Evolutionary conservation across 495 filamentous ascomycete genomes (phyloP).

Genomic region (Alectoria sarmentosa): DNA sequence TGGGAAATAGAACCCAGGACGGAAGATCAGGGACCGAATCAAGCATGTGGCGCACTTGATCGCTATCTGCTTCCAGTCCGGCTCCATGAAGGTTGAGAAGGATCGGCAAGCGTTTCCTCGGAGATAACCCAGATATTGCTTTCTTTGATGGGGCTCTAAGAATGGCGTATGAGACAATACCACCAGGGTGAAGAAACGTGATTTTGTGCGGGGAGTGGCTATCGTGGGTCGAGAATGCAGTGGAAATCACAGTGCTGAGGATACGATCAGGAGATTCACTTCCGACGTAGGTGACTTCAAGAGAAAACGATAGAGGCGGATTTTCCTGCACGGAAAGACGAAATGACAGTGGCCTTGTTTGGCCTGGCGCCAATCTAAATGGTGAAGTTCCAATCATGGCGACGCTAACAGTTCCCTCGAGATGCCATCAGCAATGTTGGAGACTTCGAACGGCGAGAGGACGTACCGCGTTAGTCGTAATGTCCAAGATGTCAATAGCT

Average conservation of each 20-base stretch:
- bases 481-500: constrained; percentile 33
- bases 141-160: constrained; percentile 47
- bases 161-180: constrained; percentile 55
- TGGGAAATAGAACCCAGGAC: constrained; percentile 52
- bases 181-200: constrained; percentile 49
- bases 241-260: background rate
- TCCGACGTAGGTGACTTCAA: constrained; percentile 13
- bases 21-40: constrained; percentile 45
- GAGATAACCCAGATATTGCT: constrained; percentile 26
- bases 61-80: constrained; percentile 47
- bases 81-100: constrained; percentile 50
- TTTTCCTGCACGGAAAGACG: constrained; percentile 13
- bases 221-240: constrained; percentile 2
- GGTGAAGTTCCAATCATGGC: constrained; percentile 24
- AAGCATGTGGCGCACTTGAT: constrained; percentile 40
- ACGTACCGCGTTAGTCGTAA: constrained; percentile 34
- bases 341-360: constrained; percentile 37
- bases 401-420: constrained; percentile 20
- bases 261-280: constrained; percentile 3
- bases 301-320: background rate
- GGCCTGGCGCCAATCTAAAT: constrained; percentile 34
- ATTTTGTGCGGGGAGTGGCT: constrained; percentile 42
- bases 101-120: constrained; percentile 33
- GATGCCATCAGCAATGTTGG: constrained; percentile 9
- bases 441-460: constrained; percentile 11